Base-by-base conservation (phyloP, 2,329 filamentous ascomycete genomes). In the Alternaria brassicae region DNA sequence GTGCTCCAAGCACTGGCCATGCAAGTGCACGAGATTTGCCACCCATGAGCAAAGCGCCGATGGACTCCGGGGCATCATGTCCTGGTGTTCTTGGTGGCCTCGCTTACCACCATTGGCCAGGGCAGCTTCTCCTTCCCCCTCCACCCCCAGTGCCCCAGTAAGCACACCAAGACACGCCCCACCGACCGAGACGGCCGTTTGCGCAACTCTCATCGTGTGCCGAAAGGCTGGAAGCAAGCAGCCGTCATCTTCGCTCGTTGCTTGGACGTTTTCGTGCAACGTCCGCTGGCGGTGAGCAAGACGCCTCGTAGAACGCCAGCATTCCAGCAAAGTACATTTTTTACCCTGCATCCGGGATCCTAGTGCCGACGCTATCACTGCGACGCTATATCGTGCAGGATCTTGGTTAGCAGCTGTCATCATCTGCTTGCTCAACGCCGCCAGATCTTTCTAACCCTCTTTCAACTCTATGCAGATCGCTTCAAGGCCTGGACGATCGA, bases 371-470 rank as follows among this genome's bases (percentile, higher is more conserved):
- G 65, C 67, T 66, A 69, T 61, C 47, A 58, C 65, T 69, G 67
- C 66, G 61, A 53, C 68, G 65, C 68, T 63, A 68, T 65, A 64
- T 66, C 56, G 57, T 71, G 69, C 69, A 73, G 68, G 68, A 73
- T 73, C 67, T 75, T 64, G 63, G 49, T 61, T 66, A 58, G 67
- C 57, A 66, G 62, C 62, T 68, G 69, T 69, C 69, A 72, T 63
- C 65, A 68, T 69, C 70, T 62, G 58, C 52, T 49, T 60, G 58
- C 52, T 64, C 49, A 60, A 59, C 62, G 61, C 64, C 65, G 65
- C 66, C 61, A 75, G 71, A 75, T 74, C 72, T 71, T 58, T 64
- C 62, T 64, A 66, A 66, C 47, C 63, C 64, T 61, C 61, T 65
- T 63, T 44, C 49, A 51, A 57, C 57, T 53, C 60, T 63, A 28